Evolutionary conservation across 2,329 filamentous ascomycete genomes (phyloP), one percentile per base, ranked within the genome.

Genomic region (Septoria petroselini): DNA sequence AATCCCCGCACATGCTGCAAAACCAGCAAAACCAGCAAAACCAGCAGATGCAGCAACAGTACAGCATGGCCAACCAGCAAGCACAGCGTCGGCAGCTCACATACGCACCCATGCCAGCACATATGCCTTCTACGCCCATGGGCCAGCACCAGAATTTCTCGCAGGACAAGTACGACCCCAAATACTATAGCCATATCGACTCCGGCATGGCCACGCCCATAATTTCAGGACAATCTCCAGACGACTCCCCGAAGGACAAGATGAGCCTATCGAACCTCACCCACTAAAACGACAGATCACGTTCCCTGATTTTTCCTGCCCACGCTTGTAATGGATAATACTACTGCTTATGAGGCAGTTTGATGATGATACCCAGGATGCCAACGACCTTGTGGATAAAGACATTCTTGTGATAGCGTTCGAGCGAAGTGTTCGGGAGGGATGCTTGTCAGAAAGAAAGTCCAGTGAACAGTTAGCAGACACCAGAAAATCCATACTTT

Each of bases 181-280:
- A 50, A 42, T 43, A 41, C 30, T 41, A 53, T 17, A 41, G 60
- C 27, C 51, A 58, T 23, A 54, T 63, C 45, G 62, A 66, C 50
- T 59, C 61, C 3, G 58, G 60, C 18, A 57, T 66, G 33, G 55
- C 60, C 52, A 63, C 62, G 14, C 60, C 60, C 29, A 54, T 60
- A 41, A 50, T 55, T 9, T 59, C 62, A 6, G 54, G 57, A 41
- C 58, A 51, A 29, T 59, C 57, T 31, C 64, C 55, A 14, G 64
- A 66, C 6, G 67, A 60, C 48, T 68, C 66, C 29, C 67, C 67
- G 18, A 63, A 63, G 57, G 65, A 68, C 49, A 68, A 68, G 60
- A 69, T 69, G 67, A 66, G 65, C 55, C 57, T 69, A 15, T 68
- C 66, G 12, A 67, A 68, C 47, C 62, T 69, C 34, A 68, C 65